Evolutionary conservation across 139 green algal genomes (phyloP).

Genomic region (Coccomyxa sp.): DNA sequence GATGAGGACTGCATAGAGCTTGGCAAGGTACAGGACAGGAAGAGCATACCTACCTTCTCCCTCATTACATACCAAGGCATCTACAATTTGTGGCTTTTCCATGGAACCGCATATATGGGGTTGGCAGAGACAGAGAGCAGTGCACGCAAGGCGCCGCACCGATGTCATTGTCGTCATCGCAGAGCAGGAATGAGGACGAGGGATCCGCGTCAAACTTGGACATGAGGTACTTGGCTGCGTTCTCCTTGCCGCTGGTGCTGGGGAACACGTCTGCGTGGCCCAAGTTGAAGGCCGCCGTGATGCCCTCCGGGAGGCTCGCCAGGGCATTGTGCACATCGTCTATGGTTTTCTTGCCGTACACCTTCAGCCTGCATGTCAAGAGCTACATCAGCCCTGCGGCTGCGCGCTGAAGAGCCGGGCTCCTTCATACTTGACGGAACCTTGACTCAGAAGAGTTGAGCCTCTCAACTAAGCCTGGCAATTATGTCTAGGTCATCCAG

Average conservation of each 20-base stretch:
- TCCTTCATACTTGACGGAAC: too few species aligned
- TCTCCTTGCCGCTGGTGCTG: constrained; percentile 54
- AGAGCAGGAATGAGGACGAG: constrained; percentile 46
- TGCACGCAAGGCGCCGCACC: constrained; percentile 3
- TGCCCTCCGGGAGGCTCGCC: constrained; percentile 9
- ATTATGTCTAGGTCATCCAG: too few species aligned
- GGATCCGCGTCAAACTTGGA: constrained; percentile 24
- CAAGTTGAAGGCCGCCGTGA: constrained; percentile 58
- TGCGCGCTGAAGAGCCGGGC: too few species aligned
- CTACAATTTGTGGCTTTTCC: neutral
- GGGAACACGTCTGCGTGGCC: constrained; percentile 71
- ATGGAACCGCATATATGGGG: neutral
- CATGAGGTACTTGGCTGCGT: constrained; percentile 57
- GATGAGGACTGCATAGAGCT: neutral
- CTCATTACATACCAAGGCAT: neutral
- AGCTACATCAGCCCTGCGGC: too few species aligned
- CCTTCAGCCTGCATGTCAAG: constrained; percentile 8
- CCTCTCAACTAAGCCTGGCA: too few species aligned
- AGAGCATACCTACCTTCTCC: neutral
- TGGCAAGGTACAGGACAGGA: neutral
- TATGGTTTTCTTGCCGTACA: constrained; percentile 3
- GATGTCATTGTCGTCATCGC: constrained; percentile 79
- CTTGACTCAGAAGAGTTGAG: too few species aligned
- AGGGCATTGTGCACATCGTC: constrained; percentile 4
- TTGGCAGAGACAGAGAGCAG: neutral